Evolutionary conservation across 2,329 filamentous ascomycete species (phyloP).

Genomic region (Tolypocladium cylindrosporum): DNA sequence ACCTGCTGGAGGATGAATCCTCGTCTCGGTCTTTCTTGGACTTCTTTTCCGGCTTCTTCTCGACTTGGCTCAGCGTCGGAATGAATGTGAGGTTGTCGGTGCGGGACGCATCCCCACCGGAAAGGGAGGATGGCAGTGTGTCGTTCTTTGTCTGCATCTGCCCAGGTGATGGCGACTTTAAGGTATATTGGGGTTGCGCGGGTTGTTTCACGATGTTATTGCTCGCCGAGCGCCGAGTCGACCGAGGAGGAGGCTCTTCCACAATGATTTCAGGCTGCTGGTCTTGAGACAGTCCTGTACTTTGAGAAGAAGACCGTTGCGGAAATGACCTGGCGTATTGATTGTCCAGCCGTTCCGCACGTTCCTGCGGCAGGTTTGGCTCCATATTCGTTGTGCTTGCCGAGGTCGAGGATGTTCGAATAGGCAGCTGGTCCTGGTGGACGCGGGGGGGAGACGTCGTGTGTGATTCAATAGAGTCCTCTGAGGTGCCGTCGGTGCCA

Average conservation of each 20-base stretch:
- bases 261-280: slow-evolving; percentile 13
- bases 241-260: slow-evolving; percentile 37
- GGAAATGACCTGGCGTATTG: slow-evolving; percentile 29
- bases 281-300: slow-evolving; percentile 21
- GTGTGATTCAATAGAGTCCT: slow-evolving; percentile 16
- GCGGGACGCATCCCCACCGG: slow-evolving; percentile 54
- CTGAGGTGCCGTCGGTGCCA: slow-evolving; percentile 31
- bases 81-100: slow-evolving; percentile 76
- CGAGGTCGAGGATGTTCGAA: slow-evolving; percentile 21
- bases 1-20: slow-evolving; percentile 58
- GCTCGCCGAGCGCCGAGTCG: slow-evolving; percentile 14
- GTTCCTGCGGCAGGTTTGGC: slow-evolving; percentile 43
- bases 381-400: slow-evolving; percentile 46
- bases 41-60: slow-evolving; percentile 66
- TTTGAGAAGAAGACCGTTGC: slow-evolving; percentile 46
- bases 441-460: slow-evolving; percentile 9
- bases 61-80: slow-evolving; percentile 58
- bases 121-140: slow-evolving; percentile 45
- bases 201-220: slow-evolving; percentile 1
- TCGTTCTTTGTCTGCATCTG: slow-evolving; percentile 15
- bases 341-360: slow-evolving; percentile 15
- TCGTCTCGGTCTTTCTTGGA: slow-evolving; percentile 64
- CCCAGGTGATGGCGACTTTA: slow-evolving; percentile 3
- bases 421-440: slow-evolving; percentile 21
- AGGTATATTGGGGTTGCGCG: slow-evolving; percentile 5